These are phyloP conservation scores for Pachyrhizus erosus DNA, from an alignment of 306 rosid genomes.

Conservation along the genomic window DNA sequence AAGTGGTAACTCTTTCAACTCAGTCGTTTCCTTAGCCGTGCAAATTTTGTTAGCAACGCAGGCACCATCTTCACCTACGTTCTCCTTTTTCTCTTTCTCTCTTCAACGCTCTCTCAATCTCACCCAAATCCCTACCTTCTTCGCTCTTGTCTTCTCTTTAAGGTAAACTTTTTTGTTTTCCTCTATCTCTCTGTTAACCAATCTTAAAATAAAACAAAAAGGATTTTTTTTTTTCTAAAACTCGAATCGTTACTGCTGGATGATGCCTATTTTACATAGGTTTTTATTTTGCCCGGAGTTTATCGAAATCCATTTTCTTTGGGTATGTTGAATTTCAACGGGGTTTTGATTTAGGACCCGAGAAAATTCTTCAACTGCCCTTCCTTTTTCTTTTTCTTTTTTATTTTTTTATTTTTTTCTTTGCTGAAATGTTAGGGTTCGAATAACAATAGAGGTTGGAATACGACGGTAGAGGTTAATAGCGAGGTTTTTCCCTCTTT, in stretches of 20 bases:
- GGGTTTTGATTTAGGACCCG: background rate
- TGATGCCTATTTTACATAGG: background rate
- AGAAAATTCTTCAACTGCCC: constrained; percentile 5
- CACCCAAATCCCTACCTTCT: background rate
- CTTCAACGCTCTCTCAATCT: too few relatives aligned
- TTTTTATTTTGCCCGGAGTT: background rate
- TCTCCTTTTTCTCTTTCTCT: background rate
- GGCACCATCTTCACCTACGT: background rate
- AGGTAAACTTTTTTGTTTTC: background rate
- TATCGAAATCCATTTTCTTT: background rate
- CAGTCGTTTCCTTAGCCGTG: too few relatives aligned
- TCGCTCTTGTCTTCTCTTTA: background rate
- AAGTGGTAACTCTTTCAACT: background rate
- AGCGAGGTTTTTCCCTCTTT: constrained; percentile 7
- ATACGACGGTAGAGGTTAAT: background rate
- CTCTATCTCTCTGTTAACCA: background rate
- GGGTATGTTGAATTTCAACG: background rate
- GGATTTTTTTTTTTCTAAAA: too few relatives aligned
- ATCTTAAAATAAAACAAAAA: background rate
- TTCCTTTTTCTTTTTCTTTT: background rate
- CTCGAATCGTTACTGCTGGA: background rate
- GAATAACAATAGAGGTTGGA: constrained; percentile 34
- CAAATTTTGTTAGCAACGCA: background rate
- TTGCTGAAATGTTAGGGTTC: constrained; percentile 43
- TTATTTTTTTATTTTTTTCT: background rate